Percentiles rank a stretch among this genome's conserved stretches.
phyloP scores from a whole-genome alignment of 768 basidiomycete genomes.

The Lentinula edodes region DNA sequence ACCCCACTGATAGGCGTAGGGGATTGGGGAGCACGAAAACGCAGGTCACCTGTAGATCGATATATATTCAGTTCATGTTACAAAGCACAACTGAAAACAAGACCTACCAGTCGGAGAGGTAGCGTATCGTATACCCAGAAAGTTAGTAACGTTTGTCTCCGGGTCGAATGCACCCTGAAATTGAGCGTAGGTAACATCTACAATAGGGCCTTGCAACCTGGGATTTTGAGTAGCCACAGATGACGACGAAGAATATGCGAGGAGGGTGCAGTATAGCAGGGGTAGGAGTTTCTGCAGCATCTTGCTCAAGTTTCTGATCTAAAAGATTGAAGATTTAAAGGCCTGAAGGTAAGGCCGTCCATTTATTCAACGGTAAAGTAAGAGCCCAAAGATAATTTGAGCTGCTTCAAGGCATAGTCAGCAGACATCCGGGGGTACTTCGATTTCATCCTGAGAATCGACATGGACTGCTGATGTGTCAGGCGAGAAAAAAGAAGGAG shows the following conservation, averaged over 20 bases:
- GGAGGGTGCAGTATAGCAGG: neutral
- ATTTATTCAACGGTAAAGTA: too few relatives aligned
- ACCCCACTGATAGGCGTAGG: constrained; percentile 1
- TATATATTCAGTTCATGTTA: too few relatives aligned
- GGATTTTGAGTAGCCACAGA: neutral
- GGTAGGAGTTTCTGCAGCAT: neutral
- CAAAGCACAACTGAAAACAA: neutral
- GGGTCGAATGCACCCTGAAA: constrained; percentile 20
- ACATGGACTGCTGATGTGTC: too few relatives aligned
- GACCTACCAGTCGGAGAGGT: constrained; percentile 25
- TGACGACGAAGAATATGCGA: neutral
- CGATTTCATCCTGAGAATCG: too few relatives aligned
- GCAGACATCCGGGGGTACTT: too few relatives aligned
- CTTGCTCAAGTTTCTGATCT: neutral
- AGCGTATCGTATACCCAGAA: constrained; percentile 30
- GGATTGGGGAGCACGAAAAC: constrained; percentile 7
- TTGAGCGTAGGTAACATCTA: constrained; percentile 24
- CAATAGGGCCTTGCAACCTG: constrained; percentile 9
- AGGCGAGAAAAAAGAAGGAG: too few relatives aligned
- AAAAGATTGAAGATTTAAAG: too few relatives aligned
- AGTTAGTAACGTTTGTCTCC: constrained; percentile 14
- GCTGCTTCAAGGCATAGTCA: too few relatives aligned
- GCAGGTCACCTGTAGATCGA: constrained; percentile 1
- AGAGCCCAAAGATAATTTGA: too few relatives aligned
- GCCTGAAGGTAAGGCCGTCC: too few relatives aligned